Base-by-base conservation (phyloP, 768 basidiomycete species). In the Ramaria sp. region DNA sequence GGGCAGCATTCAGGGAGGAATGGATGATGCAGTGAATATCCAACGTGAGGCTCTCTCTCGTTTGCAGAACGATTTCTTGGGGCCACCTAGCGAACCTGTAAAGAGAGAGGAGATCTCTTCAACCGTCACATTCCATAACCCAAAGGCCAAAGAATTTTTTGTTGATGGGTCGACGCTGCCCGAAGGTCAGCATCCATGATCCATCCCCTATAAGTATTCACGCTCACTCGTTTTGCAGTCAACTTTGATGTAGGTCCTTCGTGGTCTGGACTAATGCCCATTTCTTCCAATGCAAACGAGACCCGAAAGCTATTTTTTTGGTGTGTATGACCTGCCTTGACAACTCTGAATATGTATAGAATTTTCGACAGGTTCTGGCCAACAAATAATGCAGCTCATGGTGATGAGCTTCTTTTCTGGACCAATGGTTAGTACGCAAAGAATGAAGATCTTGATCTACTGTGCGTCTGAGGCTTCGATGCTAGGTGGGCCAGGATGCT, bases 161-260 rank as follows among this genome's bases (percentile, higher is more conserved):
- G 76, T 78, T 5, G 76, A 77, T 55, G 76, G 76, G 13, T 74
- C 72, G 0, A 75, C 67, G 27, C 71, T 78, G 42, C 75, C 76
- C 20, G 72, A 73, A 53, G 75, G 75, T 71, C 56, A 54, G 39
- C 17, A n/a, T n/a, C 2, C 3, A 17, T 5, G 24, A 12, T 15
- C 5, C 12, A 12, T 20, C n/a, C 17, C 20, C 4, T 53, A 6
- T 10, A 24, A 30, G 6, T 34, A 6, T n/a, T 19, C 3, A 19
- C 38, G 15, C 19, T 20, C 46, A 15, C 10, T 41, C 30, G 42
- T 43, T 17, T 53, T 54, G 1, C 49, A 71, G 71, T 72, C 0
- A 62, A 68, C 52, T 72, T 71, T 60, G 71, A 71, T 56, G 69
- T 67, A 1, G 71, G 71, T 17, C 68, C 68, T 13, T 70, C 69